phyloP scores from a whole-genome alignment of 495 filamentous ascomycete genomes.

The Parathielavia hyrcaniae region DNA sequence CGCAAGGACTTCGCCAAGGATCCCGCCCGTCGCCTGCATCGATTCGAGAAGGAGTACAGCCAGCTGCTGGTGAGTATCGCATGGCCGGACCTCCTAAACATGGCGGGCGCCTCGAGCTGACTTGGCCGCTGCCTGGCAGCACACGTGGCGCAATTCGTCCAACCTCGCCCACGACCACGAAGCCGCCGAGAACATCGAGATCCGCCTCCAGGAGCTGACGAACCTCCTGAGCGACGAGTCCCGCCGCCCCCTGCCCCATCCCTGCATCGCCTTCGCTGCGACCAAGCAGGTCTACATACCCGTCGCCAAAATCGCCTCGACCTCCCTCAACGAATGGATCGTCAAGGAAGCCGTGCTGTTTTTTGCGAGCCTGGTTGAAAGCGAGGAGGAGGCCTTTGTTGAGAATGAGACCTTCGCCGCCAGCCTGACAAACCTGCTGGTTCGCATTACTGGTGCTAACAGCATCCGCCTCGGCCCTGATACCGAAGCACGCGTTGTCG shows the following conservation, averaged over 20 bases:
- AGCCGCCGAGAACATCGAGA: conserved; percentile 49
- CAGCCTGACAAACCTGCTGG: conserved; percentile 74
- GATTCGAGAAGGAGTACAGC: conserved; percentile 84
- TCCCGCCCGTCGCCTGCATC: conserved; percentile 77
- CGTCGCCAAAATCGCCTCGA: conserved; percentile 76
- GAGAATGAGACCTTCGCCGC: conserved; percentile 77
- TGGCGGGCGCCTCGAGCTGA: not conserved
- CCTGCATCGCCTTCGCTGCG: conserved; percentile 77
- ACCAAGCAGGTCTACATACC: conserved; percentile 80
- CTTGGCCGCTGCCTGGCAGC: conserved; percentile 41
- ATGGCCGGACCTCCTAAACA: not conserved
- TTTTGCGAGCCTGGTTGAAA: conserved; percentile 86
- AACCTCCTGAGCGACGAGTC: conserved; percentile 81
- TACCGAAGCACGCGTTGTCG: conserved; percentile 77
- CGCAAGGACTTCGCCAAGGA: conserved; percentile 60
- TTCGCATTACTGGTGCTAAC: conserved; percentile 55
- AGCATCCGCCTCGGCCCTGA: conserved; percentile 58
- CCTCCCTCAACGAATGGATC: conserved; percentile 70
- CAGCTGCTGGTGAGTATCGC: conserved; percentile 64
- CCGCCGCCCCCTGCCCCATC: conserved; percentile 76
- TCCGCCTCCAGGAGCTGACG: conserved; percentile 58
- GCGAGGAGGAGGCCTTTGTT: conserved; percentile 90
- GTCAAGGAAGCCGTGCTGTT: conserved; percentile 74
- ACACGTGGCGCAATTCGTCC: conserved; percentile 69
- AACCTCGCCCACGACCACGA: conserved; percentile 49